Conservation (phyloP, 176 grass and related monocot species). For the Aegilops sharonensis region DNA sequence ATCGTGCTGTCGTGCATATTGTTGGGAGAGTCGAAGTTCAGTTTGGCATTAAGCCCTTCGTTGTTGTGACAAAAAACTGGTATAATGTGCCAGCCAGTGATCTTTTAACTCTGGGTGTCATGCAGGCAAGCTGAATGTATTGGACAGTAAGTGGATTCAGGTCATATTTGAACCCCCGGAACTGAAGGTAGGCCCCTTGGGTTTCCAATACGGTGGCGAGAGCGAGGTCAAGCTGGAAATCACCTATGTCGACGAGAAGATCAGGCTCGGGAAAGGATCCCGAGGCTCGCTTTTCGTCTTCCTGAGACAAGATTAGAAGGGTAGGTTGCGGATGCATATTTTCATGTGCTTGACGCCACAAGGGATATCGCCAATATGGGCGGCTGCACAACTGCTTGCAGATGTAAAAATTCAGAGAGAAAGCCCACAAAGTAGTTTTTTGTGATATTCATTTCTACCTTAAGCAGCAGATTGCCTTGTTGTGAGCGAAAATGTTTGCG, state of each 20-base stretch:
- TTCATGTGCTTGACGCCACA: background rate
- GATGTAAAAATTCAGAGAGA: conserved; percentile 30
- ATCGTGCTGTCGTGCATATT: background rate
- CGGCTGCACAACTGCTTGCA: conserved; percentile 15
- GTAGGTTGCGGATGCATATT: background rate
- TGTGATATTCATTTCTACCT: background rate
- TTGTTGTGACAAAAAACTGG: background rate
- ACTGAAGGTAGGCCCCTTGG: conserved; percentile 68
- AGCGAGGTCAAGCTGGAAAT: conserved; percentile 95
- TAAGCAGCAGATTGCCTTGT: background rate
- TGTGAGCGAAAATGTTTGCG: background rate
- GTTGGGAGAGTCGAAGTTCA: background rate
- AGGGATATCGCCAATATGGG: background rate
- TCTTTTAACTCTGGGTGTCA: background rate
- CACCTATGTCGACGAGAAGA: conserved; percentile 83
- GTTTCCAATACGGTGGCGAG: conserved; percentile 76
- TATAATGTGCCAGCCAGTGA: background rate
- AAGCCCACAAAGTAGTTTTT: background rate
- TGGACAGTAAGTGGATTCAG: conserved; percentile 91
- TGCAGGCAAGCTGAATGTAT: conserved; percentile 72
- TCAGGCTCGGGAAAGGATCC: conserved; percentile 81
- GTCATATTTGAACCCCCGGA: conserved; percentile 87
- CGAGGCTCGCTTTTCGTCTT: conserved; percentile 90
- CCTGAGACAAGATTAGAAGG: conserved; percentile 38
- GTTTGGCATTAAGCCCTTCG: background rate